Conservation (phyloP, 208 protist genomes). For the Trypanosoma scelopori region DNA sequence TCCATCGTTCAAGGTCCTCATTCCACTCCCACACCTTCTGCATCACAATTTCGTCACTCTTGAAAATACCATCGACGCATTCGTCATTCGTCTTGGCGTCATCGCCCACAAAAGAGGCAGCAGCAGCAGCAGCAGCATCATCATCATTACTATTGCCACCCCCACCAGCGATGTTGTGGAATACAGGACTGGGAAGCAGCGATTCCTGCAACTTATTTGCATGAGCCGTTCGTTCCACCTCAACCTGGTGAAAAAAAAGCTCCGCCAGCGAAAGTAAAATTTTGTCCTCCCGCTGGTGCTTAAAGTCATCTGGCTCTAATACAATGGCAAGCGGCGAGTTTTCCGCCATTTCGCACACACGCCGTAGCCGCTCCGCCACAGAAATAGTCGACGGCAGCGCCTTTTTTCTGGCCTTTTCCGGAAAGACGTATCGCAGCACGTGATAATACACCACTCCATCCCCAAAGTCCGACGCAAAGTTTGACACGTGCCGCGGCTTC, state of each 20-base stretch:
- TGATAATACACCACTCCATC: conserved; percentile 58
- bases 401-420: conserved; percentile 16
- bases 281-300: conserved; percentile 62
- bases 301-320: conserved; percentile 61
- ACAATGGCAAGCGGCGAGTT: conserved; percentile 40
- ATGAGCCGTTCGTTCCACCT: conserved; percentile 1
- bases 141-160: neutral
- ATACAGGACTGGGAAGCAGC: neutral
- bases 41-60: conserved; percentile 13
- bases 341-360: conserved; percentile 45
- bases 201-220: neutral
- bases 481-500: conserved; percentile 29
- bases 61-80: neutral
- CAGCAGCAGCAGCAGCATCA: neutral
- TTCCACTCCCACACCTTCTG: conserved; percentile 15
- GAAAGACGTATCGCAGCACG: conserved; percentile 60
- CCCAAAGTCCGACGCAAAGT: conserved; percentile 66
- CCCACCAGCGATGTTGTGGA: neutral
- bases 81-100: neutral
- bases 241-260: conserved; percentile 22
- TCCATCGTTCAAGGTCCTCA: conserved; percentile 14
- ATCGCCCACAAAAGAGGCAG: neutral
- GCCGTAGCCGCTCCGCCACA: conserved; percentile 42
- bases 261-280: conserved; percentile 40
- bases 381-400: neutral